Percentiles rank a stretch among this genome's conserved stretches.
Evolutionary conservation across 1,284 basidiomycete species (phyloP).

Genomic region (Leccinum insolens): DNA sequence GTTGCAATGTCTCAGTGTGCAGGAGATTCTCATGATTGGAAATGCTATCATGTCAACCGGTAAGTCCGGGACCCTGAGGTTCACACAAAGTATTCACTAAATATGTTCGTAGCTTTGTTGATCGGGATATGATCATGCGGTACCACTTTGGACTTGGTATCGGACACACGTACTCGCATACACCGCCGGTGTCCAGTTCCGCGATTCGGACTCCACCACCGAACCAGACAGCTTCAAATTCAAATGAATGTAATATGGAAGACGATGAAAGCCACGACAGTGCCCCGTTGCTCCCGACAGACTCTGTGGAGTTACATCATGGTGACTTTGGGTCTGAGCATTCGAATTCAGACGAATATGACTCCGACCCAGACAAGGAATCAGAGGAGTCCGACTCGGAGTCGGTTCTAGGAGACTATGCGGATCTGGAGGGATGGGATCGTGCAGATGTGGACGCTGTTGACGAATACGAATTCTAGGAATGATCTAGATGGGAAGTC

Average conservation of each 20-base stretch:
- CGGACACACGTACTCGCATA: neutral
- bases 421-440: neutral
- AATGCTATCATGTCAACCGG: neutral
- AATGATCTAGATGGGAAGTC: neutral
- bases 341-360: neutral
- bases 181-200: neutral
- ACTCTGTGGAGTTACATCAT: neutral
- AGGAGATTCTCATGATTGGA: neutral
- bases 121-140: neutral
- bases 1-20: neutral
- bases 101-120: neutral
- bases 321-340: neutral
- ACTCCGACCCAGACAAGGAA: neutral
- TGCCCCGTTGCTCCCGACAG: neutral
- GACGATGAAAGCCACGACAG: neutral
- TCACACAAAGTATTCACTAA: neutral
- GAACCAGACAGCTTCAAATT: neutral
- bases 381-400: neutral
- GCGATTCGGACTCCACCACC: neutral
- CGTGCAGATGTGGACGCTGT: neutral
- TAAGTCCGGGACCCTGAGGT: neutral
- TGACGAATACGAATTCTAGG: neutral
- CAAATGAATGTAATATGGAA: neutral
- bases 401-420: neutral
- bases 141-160: neutral